These are phyloP conservation scores for Fusarium devonianum DNA, from an alignment of 2,329 filamentous ascomycete species.

Conservation along the genomic window DNA sequence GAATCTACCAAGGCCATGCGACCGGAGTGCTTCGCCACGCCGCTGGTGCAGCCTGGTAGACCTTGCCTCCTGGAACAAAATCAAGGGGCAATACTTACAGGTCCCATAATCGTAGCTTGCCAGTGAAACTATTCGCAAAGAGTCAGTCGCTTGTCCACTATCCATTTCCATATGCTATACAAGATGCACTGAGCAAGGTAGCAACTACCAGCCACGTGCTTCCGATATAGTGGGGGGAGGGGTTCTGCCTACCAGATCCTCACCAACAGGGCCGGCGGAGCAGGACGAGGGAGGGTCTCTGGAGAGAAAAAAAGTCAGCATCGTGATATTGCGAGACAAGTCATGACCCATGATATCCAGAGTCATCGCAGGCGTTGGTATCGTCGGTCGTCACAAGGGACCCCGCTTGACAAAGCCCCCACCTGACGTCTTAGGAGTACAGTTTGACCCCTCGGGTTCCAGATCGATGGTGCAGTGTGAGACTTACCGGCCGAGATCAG, in stretches of 20 bases:
- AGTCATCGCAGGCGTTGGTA: slow-evolving; percentile 24
- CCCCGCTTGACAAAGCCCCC: slow-evolving; percentile 50
- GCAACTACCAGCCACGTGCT: slow-evolving; percentile 29
- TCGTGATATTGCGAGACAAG: neutral
- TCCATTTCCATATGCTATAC: neutral
- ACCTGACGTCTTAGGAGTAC: slow-evolving; percentile 47
- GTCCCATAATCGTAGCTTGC: slow-evolving; percentile 99
- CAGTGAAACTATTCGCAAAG: slow-evolving; percentile 83
- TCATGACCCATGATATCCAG: neutral
- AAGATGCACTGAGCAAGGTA: slow-evolving; percentile 9
- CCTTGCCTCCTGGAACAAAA: slow-evolving; percentile 4
- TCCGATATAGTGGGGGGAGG: slow-evolving; percentile 38
- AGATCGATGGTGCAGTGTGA: slow-evolving; percentile 20
- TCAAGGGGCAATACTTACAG: slow-evolving; percentile 67
- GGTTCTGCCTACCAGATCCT: slow-evolving; percentile 85
- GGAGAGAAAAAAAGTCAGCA: slow-evolving; percentile 40
- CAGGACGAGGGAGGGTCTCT: slow-evolving; percentile 99
- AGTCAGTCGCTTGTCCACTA: slow-evolving; percentile 37
- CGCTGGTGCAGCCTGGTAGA: slow-evolving; percentile 12
- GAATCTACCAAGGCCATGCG: slow-evolving; percentile 18
- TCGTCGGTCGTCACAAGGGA: slow-evolving; percentile 33
- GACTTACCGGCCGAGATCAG: slow-evolving; percentile 85
- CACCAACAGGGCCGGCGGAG: slow-evolving; percentile 94
- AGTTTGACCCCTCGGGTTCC: slow-evolving; percentile 38
- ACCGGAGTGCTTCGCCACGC: slow-evolving; percentile 30